Base-by-base conservation (phyloP, 177 flowering plant genomes). In the Vitis hybrid region DNA sequence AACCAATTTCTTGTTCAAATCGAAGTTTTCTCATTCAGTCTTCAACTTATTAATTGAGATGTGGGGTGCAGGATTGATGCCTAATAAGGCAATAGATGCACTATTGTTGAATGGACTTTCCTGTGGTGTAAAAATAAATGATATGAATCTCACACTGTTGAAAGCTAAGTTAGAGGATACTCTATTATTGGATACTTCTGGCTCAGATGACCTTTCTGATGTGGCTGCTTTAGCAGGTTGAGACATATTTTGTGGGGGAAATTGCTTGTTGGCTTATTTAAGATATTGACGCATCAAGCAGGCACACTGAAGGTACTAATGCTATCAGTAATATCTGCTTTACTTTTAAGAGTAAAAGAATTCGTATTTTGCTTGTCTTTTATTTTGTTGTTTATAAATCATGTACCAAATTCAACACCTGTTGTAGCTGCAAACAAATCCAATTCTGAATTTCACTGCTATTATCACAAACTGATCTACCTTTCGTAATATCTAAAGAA, bases 201-300 rank as follows among this genome's bases (percentile, higher is more conserved):
- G 69, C 55, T 78, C 75, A 67, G 77, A 74, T 35, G 77, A 78
- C 46, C 61, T 72, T 52, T 62, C 64, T 67, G 73, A 72, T 18
- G 59, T 72, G 72, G 74, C 72, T 69, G 77, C 77, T 66, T 77
- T 78, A 52, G 68, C 70, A 4, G 79, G 70, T 51, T 79, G 72
- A 76, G 27, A 21, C 52, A 32, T 68, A 40, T 30, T 57, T 18
- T 40, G 40, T 61, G 50, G 40, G 13, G 49, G 17, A 8, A 61
- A 17, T 61, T 61, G 64, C 64, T 32, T 35, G 9, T 40, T 61
- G 46, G 35, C 50, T 61, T 14, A 32, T 18, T 3, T 4, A 9
- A 32, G 35, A 1, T 14, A 15, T 40, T 40, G 46, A 40, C 0
- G 46, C 46, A 40, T 40, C 19, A 40, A 15, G 30, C 64, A 32